Conservation (phyloP, 306 rosid species). For the Cicer pinnatifidum region DNA sequence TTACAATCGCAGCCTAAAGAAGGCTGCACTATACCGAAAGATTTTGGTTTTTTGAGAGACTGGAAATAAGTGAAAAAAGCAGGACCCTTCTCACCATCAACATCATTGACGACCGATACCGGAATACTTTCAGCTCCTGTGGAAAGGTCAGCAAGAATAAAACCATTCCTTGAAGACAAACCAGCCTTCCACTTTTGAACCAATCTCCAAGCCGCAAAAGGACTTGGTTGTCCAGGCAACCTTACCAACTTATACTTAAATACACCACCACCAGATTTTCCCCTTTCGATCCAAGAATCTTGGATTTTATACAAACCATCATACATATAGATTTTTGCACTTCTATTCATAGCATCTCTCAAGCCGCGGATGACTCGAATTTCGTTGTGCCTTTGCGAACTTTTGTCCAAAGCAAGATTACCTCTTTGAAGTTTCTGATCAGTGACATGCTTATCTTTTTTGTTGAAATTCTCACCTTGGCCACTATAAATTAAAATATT, state of each 20-base stretch:
- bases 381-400: conserved; percentile 54
- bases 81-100: conserved; percentile 62
- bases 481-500: conserved; percentile 70
- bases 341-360: conserved; percentile 47
- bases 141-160: conserved; percentile 63
- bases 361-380: conserved; percentile 70
- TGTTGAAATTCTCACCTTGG: conserved; percentile 63
- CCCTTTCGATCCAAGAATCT: conserved; percentile 63
- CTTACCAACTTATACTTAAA: conserved; percentile 73
- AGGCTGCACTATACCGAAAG: conserved; percentile 46
- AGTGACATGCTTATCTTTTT: conserved; percentile 53
- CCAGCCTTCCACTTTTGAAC: conserved; percentile 56
- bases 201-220: conserved; percentile 58
- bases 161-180: conserved; percentile 53
- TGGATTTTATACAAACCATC: conserved; percentile 69
- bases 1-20: conserved; percentile 57
- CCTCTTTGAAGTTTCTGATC: conserved; percentile 83
- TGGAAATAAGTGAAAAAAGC: conserved; percentile 57
- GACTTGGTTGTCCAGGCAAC: conserved; percentile 61
- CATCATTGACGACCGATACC: conserved; percentile 69
- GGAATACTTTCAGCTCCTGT: conserved; percentile 61
- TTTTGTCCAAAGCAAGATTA: conserved; percentile 70
- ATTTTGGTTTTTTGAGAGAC: conserved; percentile 53
- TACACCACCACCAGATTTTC: conserved; percentile 60
- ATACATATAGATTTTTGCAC: conserved; percentile 63